Evolutionary conservation across 192 early-diverging fungal genomes (phyloP), one percentile per base, ranked within the genome.

Genomic region (Linnemannia hyalina): DNA sequence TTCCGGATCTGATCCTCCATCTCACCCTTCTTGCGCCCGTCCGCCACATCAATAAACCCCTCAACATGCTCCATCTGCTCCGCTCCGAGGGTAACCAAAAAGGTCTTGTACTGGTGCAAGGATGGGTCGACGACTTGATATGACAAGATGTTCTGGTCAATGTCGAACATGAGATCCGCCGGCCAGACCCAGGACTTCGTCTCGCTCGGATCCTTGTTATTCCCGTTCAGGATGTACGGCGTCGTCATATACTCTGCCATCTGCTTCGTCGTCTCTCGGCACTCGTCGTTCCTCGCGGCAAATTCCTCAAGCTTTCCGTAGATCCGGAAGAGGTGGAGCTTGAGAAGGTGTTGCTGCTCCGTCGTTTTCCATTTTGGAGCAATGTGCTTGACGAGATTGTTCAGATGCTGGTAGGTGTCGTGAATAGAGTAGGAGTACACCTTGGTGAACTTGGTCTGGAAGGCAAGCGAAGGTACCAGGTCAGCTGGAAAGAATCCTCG

Each of bases 221-320:
- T 23, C 0, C 75, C 75, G 38, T 83, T 83, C 38, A 75, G 46
- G 15, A 83, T 74, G 63, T 75, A 83, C 3, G 82, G 77, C 9
- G 4, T 52, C 0, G 13, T 20, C 70, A 83, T 46, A 32, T 16
- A 4, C 0, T 0, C 10, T 11, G 60, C 13, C 60, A 65, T 16
- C 11, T 0, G 0, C 29, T 2, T 4, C 13, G 3, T 32, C 9
- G 3, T 20, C 6, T 38, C 18, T 46, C 3, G 60, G 0, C 38
- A 23, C 1, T 10, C 15, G 6, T 18, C 35, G 16, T 5, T 13
- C 35, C 6, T 35, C 13, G 11, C 1, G n/a, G 65, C 80, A 36
- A 40, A 23, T 16, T 35, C 15, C 22, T 79, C 35, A 0, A 74
- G 54, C 1, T 20, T 38, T 16, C 60, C 6, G 40, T 83, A 83